These are phyloP conservation scores for Fraxinus cuspidata DNA, from an alignment of 257 asterid species.

Conservation along the genomic window DNA sequence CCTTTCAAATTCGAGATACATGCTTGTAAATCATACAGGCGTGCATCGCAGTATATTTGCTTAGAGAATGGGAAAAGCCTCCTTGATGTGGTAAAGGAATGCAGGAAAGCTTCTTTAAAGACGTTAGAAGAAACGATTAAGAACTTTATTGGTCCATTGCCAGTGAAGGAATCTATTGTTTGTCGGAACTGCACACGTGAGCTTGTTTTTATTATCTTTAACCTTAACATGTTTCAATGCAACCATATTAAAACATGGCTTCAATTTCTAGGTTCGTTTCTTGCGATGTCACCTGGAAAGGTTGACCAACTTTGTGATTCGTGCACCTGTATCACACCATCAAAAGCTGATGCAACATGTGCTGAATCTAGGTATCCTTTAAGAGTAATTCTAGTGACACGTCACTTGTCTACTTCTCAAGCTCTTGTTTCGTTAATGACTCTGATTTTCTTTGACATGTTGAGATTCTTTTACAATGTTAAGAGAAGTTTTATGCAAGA, in stretches of 20 bases:
- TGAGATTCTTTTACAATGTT: constrained; percentile 9
- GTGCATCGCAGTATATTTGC: constrained; percentile 93
- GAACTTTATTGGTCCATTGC: constrained; percentile 77
- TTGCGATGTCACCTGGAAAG: constrained; percentile 73
- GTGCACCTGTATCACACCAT: constrained; percentile 57
- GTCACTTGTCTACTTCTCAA: no score
- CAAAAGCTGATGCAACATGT: constrained; percentile 56
- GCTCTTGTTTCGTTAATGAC: constrained; percentile 17
- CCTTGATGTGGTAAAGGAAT: constrained; percentile 89
- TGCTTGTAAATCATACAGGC: constrained; percentile 90
- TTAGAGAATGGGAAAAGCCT: constrained; percentile 95
- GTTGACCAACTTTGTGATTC: constrained; percentile 80
- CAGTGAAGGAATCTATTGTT: constrained; percentile 63
- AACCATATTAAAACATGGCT: constrained; percentile 16
- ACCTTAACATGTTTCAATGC: constrained; percentile 22
- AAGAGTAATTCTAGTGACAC: background rate
- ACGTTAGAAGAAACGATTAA: constrained; percentile 74
- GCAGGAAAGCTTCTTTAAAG: constrained; percentile 70
- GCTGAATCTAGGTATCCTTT: constrained; percentile 47
- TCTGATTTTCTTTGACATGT: background rate
- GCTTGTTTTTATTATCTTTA: constrained; percentile 27
- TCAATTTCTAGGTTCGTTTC: constrained; percentile 61
- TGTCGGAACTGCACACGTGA: constrained; percentile 80
- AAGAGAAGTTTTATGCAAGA: constrained; percentile 15
- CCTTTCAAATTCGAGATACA: constrained; percentile 96